Evolutionary conservation across 1,139 yeast species (phyloP).

Genomic region (Kurtzmaniella quercitrusa): DNA sequence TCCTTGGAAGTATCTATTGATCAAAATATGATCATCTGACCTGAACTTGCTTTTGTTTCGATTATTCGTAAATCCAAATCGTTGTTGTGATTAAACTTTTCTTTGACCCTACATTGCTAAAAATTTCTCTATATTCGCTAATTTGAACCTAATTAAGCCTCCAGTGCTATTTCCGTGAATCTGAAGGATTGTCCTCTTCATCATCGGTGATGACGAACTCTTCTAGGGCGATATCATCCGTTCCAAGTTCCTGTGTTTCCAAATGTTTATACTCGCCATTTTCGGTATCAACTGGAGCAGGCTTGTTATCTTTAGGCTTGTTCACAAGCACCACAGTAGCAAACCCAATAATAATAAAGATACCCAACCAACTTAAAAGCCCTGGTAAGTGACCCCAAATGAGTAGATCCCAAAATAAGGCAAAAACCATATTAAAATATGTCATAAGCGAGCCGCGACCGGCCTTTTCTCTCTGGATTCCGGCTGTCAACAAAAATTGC

Average conservation of each 20-base stretch:
- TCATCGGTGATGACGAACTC: conserved; percentile 26
- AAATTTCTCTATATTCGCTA: neutral
- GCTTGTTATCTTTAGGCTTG: conserved; percentile 32
- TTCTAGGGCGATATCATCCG: conserved; percentile 18
- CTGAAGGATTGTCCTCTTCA: conserved; percentile 11
- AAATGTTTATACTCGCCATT: conserved; percentile 6
- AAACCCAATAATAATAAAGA: conserved; percentile 59
- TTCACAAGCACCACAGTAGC: conserved; percentile 57
- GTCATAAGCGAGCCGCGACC: conserved; percentile 72
- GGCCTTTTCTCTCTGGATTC: conserved; percentile 79
- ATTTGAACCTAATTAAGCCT: too few relatives aligned
- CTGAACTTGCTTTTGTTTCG: too few relatives aligned
- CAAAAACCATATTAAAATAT: conserved; percentile 75
- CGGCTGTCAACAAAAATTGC: conserved; percentile 78
- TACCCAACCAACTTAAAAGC: conserved; percentile 65
- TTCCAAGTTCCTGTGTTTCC: conserved; percentile 8
- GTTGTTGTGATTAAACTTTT: too few relatives aligned
- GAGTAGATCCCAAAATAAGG: conserved; percentile 69
- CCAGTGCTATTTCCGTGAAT: neutral
- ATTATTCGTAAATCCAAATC: too few relatives aligned
- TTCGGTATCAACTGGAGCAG: conserved; percentile 13
- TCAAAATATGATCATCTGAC: too few relatives aligned
- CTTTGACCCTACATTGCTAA: neutral
- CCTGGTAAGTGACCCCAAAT: conserved; percentile 76
- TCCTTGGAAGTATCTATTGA: too few relatives aligned